phyloP scores from a whole-genome alignment of 2,329 filamentous ascomycete species.

The Nothomitra cinnamomea region DNA sequence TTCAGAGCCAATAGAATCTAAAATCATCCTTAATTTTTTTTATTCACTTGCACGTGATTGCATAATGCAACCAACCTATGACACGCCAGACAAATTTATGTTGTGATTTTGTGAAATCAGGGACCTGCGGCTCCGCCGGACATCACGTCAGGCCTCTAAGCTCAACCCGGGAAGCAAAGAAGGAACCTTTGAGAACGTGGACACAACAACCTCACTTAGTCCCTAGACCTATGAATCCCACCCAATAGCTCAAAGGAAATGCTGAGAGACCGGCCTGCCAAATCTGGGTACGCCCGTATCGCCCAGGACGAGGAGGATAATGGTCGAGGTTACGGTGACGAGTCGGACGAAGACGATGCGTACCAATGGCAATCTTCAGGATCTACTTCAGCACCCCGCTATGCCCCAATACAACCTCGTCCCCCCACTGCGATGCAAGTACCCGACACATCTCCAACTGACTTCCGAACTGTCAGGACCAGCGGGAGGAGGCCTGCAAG shows the following conservation, averaged over 20 bases:
- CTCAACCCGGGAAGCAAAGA: not conserved
- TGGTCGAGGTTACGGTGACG: constrained; percentile 35
- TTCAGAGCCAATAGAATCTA: too few relatives aligned
- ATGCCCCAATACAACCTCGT: constrained; percentile 46
- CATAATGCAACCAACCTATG: too few relatives aligned
- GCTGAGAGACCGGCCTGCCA: constrained; percentile 51
- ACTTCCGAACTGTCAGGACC: constrained; percentile 13
- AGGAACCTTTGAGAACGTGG: not conserved
- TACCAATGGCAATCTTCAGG: constrained; percentile 34
- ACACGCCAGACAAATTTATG: too few relatives aligned
- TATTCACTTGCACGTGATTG: too few relatives aligned
- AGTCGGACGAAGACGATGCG: constrained; percentile 50
- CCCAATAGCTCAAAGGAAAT: constrained; percentile 24
- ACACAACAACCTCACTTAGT: not conserved
- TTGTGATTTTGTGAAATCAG: too few relatives aligned
- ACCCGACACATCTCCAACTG: constrained; percentile 28
- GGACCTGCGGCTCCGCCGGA: too few relatives aligned
- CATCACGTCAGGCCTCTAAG: not conserved
- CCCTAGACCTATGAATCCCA: not conserved
- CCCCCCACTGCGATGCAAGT: constrained; percentile 43
- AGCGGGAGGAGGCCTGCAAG: constrained; percentile 24
- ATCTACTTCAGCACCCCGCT: constrained; percentile 42
- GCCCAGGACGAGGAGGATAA: constrained; percentile 56
- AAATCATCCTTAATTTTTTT: too few relatives aligned
- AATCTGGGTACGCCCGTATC: constrained; percentile 71